Evolutionary conservation across 2,329 filamentous ascomycete genomes (phyloP), one percentile per base, ranked within the genome.

Genomic region (Pestalotiopsis sp.): DNA sequence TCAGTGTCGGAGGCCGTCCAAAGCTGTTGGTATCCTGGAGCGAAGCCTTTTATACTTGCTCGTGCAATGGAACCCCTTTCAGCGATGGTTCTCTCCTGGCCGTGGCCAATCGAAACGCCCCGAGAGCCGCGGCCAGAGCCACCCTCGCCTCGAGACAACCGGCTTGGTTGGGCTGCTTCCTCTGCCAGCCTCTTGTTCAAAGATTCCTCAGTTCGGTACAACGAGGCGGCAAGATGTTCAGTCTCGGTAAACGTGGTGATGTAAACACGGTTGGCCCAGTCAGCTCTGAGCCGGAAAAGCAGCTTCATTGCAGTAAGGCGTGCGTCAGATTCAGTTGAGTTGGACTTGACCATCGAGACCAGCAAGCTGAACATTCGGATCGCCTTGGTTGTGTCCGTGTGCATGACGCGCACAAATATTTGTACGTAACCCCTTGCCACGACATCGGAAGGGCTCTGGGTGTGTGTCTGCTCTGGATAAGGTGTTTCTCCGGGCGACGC

Each of bases 281-380:
- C 94, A 25, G 94, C 93, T 69, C 95, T 89, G 38, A 98, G 82
- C 58, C 95, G 90, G 77, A 97, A 95, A 2, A 98, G 83, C 58
- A 95, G 81, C 75, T 93, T 94, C 84, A 95, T 88, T 2, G 91
- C 90, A 13, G 90, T 91, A 31, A 96, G 82, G 6, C 93, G 90
- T 65, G 92, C 90, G 79, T 93, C 90, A 6, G 86, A 83, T 69
- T 92, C 91, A 70, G 87, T 89, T 39, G 85, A 82, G 36, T 83
- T 84, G 17, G 87, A 87, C 71, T 86, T 86, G 5, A 87, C 89
- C 72, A 94, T 89, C 66, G 85, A 84, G 57, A 95, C 81, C 4
- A 95, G 80, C 9, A 87, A 83, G 63, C 89, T 84, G 73, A 90
- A 94, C 0, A 91, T 80, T 62, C 84, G 85, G 25, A 86, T 82